Evolutionary conservation across 202 grass and related monocot species (phyloP).

Genomic region (Zoysia matrella): DNA sequence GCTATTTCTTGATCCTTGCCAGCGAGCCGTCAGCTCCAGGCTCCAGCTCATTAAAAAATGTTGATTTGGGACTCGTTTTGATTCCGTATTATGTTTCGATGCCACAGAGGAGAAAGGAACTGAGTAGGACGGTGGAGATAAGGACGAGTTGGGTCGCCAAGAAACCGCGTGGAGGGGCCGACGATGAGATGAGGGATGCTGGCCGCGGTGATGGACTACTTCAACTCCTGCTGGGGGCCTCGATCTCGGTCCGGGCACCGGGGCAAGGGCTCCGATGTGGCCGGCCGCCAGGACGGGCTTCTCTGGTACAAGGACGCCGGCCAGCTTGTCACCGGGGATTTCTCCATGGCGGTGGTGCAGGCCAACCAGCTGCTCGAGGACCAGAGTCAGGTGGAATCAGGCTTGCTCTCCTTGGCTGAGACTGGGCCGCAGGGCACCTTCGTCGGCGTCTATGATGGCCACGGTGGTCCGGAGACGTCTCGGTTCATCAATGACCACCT

Average conservation of each 20-base stretch:
- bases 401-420: conserved; percentile 70
- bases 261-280: conserved; percentile 57
- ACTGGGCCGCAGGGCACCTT: conserved; percentile 80
- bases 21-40: conserved; percentile 23
- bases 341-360: conserved; percentile 98
- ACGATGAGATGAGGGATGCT: conserved; percentile 92
- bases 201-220: conserved; percentile 82
- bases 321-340: conserved; percentile 73
- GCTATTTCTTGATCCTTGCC: conserved; percentile 36
- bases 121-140: background rate
- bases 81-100: conserved; percentile 31
- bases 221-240: conserved; percentile 84
- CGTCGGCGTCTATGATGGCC: conserved; percentile 89
- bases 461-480: conserved; percentile 85
- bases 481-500: conserved; percentile 90
- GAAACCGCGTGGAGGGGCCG: conserved; percentile 47
- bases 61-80: conserved; percentile 18
- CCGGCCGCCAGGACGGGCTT: conserved; percentile 78
- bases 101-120: conserved; percentile 9
- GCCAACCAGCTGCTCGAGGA: conserved; percentile 96
- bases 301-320: conserved; percentile 97
- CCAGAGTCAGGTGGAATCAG: conserved; percentile 93
- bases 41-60: background rate
- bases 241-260: conserved; percentile 54
- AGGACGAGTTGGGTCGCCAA: conserved; percentile 29